Conservation (phyloP, 2,329 filamentous ascomycete genomes). For the Penicillium italicum region DNA sequence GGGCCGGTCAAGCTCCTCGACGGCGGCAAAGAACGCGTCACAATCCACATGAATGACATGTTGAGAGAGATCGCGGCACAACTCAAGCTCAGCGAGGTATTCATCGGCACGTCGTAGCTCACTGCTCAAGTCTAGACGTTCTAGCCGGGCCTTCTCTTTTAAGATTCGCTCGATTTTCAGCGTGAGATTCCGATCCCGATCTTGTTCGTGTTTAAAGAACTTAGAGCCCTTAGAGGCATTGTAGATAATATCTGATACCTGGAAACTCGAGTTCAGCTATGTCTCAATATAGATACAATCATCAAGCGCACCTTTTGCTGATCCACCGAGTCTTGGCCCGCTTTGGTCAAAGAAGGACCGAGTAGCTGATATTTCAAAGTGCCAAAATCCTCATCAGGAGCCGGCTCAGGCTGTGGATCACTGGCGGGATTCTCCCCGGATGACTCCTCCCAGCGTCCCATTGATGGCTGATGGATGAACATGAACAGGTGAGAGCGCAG, state of each 20-base stretch:
- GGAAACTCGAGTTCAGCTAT: conserved; percentile 5
- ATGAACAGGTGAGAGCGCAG: conserved; percentile 7
- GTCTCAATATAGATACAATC: background rate
- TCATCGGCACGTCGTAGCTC: conserved; percentile 76
- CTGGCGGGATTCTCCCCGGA: conserved; percentile 16
- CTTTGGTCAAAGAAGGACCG: conserved; percentile 88
- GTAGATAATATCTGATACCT: conserved; percentile 95
- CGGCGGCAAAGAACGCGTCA: conserved; percentile 95
- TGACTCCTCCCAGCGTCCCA: conserved; percentile 16
- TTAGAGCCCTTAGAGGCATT: conserved; percentile 95
- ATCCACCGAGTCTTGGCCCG: conserved; percentile 89
- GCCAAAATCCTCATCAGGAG: conserved; percentile 40
- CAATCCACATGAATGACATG: conserved; percentile 89
- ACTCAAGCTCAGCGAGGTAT: conserved; percentile 74
- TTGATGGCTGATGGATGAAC: background rate
- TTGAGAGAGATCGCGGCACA: conserved; percentile 75
- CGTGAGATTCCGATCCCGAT: conserved; percentile 75
- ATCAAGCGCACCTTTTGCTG: conserved; percentile 65
- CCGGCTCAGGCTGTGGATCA: background rate
- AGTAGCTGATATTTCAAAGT: conserved; percentile 87
- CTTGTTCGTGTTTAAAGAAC: conserved; percentile 89
- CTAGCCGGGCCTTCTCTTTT: conserved; percentile 68
- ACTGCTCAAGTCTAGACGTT: conserved; percentile 68
- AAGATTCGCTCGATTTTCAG: conserved; percentile 80
- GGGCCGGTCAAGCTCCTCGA: conserved; percentile 78